Percentiles rank a stretch among this genome's conserved stretches.
These are phyloP conservation scores for Beauveria pseudobassiana DNA, from an alignment of 2,329 filamentous ascomycete species.

Conservation along the genomic window DNA sequence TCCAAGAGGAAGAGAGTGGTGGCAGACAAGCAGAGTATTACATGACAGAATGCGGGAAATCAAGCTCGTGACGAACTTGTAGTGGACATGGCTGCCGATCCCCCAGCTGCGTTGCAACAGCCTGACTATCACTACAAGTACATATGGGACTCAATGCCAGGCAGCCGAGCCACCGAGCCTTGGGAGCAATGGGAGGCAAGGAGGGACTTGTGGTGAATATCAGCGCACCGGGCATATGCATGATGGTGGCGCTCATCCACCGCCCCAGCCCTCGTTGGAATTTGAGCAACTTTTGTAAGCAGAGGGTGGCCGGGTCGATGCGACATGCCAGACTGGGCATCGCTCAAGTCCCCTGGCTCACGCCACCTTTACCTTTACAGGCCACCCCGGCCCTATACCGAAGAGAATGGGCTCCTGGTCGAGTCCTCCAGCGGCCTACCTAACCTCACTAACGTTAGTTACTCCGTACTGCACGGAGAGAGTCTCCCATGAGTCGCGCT, in stretches of 20 bases:
- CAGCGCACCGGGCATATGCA: conserved; percentile 6
- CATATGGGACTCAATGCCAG: too few species aligned
- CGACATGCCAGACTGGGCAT: conserved; percentile 10
- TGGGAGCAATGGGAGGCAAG: too few species aligned
- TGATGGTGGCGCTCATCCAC: conserved; percentile 7
- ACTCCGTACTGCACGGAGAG: background rate
- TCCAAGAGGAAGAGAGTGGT: background rate
- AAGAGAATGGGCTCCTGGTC: background rate
- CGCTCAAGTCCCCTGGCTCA: conserved; percentile 3
- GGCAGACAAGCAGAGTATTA: background rate
- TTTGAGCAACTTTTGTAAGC: too few species aligned
- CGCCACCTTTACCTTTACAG: background rate
- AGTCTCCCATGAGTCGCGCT: conserved; percentile 1
- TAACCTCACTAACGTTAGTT: too few species aligned
- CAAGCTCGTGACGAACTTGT: conserved; percentile 5
- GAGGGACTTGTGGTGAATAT: background rate
- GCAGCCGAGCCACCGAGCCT: background rate
- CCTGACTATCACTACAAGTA: background rate
- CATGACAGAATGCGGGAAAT: background rate
- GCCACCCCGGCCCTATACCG: conserved; percentile 4
- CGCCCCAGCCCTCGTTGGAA: background rate
- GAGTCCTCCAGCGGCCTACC: too few species aligned
- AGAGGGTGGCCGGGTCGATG: background rate
- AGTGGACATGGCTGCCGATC: conserved; percentile 7
- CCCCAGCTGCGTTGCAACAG: background rate